These are phyloP conservation scores for Xylaria scruposa DNA, from an alignment of 495 filamentous ascomycete species.

Conservation along the genomic window DNA sequence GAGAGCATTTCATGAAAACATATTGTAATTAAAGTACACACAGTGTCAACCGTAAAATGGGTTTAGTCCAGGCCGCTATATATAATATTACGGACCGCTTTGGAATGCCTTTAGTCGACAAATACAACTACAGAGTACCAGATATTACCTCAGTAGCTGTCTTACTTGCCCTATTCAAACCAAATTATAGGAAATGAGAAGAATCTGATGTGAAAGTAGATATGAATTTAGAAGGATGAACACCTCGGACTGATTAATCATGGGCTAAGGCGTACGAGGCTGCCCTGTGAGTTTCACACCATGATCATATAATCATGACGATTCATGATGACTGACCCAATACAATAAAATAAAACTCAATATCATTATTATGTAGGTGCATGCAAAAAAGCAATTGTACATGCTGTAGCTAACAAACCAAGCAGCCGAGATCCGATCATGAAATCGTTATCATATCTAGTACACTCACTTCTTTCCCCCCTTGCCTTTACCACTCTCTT, in stretches of 20 bases:
- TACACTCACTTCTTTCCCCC: neutral
- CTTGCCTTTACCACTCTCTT: neutral
- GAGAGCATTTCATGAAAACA: too few species aligned
- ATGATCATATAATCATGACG: neutral
- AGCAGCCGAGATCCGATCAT: neutral
- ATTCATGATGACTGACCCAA: neutral
- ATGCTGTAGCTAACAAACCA: neutral
- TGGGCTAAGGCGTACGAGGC: too few species aligned
- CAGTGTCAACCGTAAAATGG: too few species aligned
- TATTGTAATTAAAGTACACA: too few species aligned
- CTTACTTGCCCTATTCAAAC: too few species aligned
- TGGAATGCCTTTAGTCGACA: neutral
- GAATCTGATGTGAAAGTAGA: too few species aligned
- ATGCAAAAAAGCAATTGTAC: neutral
- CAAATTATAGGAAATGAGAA: too few species aligned
- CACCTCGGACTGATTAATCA: too few species aligned
- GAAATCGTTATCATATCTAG: conserved; percentile 14
- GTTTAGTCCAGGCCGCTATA: neutral
- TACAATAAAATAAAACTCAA: neutral
- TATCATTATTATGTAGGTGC: neutral
- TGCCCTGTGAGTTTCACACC: neutral
- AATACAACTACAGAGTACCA: neutral
- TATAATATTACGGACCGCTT: neutral
- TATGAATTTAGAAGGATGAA: too few species aligned
- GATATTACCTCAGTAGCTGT: too few species aligned